Evolutionary conservation across 306 rosid species (phyloP), one percentile per base, ranked within the genome.

Genomic region (Rosa lucieae): DNA sequence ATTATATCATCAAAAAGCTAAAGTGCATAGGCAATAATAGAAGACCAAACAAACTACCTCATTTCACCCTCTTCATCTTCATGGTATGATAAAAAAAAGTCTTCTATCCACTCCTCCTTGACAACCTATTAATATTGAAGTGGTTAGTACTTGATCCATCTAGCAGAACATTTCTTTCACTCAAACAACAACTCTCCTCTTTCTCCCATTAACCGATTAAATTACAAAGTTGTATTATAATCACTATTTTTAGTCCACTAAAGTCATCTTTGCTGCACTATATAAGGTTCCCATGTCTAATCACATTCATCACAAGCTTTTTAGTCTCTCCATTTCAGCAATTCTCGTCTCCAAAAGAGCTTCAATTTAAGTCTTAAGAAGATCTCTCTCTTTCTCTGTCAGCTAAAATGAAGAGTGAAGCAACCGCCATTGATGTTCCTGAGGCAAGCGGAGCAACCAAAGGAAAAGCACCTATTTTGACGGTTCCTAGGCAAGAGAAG

Each of bases 341-440:
- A 40, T 39, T 55, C 69, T 51, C 70, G 59, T 49, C 53, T 55
- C 80, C 37, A 35, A 51, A 17, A 67, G 71, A 40, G 72, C 13
- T 67, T 17, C 29, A 40, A 7, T 56, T 20, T 5, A 85, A 75
- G 32, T 39, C 53, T 56, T 56, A 17, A 68, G 10, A 48, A 26
- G 56, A 63, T 66, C 42, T 5, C 5, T 72, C 43, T 74, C 66
- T 42, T 42, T 29, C n/a, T 32, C n/a, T 32, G n/a, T 9, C 48
- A 77, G 69, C 37, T 20, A 84, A 77, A 84, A 92, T 89, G 99
- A 84, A 47, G 80, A 88, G 66, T 8, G 75, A 88, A 10, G 88
- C 93, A 52, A 82, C 87, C 44, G 79, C 73, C 61, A 82, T 90
- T 82, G 94, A 90, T 8, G 80, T 91, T 7, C 83, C 82, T 1